Conservation (phyloP, 2,329 filamentous ascomycete species). For the Penicillium oxalicum region DNA sequence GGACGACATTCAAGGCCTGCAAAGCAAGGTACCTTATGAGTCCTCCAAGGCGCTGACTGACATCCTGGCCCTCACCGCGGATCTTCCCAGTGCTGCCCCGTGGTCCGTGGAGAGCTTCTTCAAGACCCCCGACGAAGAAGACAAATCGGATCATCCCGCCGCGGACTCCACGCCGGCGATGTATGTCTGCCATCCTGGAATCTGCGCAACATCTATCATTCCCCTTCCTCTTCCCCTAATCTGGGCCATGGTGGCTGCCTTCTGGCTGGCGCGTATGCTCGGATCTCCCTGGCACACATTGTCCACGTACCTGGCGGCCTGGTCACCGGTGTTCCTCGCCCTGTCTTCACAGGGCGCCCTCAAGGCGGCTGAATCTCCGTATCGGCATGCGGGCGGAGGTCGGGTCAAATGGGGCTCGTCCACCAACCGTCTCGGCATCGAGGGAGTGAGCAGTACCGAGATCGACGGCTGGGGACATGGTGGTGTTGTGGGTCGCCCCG, state of each 20-base stretch:
- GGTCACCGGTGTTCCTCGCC: constrained; percentile 70
- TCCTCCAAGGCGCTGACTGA: constrained; percentile 83
- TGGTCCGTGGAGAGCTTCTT: constrained; percentile 51
- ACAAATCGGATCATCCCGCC: constrained; percentile 4
- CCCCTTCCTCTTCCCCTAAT: constrained; percentile 65
- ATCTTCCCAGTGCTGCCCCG: constrained; percentile 57
- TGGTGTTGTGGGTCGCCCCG: constrained; percentile 49
- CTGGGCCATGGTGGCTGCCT: constrained; percentile 60
- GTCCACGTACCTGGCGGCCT: constrained; percentile 69
- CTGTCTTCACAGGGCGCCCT: constrained; percentile 54
- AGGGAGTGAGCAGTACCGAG: constrained; percentile 68
- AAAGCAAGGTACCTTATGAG: constrained; percentile 65
- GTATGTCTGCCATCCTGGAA: constrained; percentile 79
- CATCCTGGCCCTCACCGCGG: constrained; percentile 66
- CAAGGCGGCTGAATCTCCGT: constrained; percentile 35
- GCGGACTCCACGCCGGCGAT: constrained; percentile 46
- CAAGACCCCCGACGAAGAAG: constrained; percentile 18
- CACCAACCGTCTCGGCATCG: constrained; percentile 53
- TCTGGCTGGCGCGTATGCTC: constrained; percentile 67
- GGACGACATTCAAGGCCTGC: constrained; percentile 71
- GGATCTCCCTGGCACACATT: constrained; percentile 86
- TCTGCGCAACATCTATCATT: constrained; percentile 77
- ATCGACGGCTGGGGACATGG: constrained; percentile 76
- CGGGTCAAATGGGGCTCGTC: constrained; percentile 80
- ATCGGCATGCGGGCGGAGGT: constrained; percentile 54